A percentile compares a stretch with the other conserved stretches of the same genome.
phyloP scores from a whole-genome alignment of 106 monocot genomes.

The Dendrobium officinale region DNA sequence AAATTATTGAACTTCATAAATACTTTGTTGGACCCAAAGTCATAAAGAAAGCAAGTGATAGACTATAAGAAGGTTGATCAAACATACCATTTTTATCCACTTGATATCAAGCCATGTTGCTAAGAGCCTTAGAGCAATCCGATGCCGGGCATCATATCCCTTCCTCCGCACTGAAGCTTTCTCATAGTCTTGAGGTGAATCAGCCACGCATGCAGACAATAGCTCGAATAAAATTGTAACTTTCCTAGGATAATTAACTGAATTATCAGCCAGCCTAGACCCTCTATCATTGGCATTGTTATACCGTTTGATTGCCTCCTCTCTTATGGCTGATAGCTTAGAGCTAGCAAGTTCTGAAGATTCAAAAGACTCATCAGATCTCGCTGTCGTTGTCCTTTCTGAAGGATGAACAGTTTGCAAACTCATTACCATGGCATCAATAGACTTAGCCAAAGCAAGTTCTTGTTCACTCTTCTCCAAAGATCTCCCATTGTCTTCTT shows the following conservation, averaged over 20 bases:
- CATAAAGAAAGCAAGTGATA: not conserved
- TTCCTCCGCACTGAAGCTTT: conserved; percentile 35
- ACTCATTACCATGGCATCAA: conserved; percentile 67
- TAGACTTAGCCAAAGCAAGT: conserved; percentile 61
- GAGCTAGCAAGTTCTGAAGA: conserved; percentile 17
- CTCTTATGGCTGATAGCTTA: conserved; percentile 14
- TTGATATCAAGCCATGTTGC: conserved; percentile 82
- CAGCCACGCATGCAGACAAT: conserved; percentile 95
- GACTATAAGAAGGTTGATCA: not conserved
- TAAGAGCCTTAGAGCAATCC: conserved; percentile 68
- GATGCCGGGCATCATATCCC: conserved; percentile 95
- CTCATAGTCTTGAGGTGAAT: conserved; percentile 41
- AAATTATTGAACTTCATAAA: not conserved
- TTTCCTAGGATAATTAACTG: conserved; percentile 40
- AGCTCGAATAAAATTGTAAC: conserved; percentile 64
- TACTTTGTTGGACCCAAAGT: not conserved
- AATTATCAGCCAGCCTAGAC: conserved; percentile 15
- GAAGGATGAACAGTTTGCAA: conserved; percentile 31
- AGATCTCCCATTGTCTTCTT: conserved; percentile 46
- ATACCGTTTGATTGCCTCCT: conserved; percentile 4
- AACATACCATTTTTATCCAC: conserved; percentile 79
- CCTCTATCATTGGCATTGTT: conserved; percentile 8
- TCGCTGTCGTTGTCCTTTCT: not conserved
- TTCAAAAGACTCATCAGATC: conserved; percentile 4
- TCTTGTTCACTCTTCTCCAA: conserved; percentile 48